These are phyloP conservation scores for Hyaloscypha bicolor DNA, from an alignment of 495 filamentous ascomycete genomes.

Conservation along the genomic window DNA sequence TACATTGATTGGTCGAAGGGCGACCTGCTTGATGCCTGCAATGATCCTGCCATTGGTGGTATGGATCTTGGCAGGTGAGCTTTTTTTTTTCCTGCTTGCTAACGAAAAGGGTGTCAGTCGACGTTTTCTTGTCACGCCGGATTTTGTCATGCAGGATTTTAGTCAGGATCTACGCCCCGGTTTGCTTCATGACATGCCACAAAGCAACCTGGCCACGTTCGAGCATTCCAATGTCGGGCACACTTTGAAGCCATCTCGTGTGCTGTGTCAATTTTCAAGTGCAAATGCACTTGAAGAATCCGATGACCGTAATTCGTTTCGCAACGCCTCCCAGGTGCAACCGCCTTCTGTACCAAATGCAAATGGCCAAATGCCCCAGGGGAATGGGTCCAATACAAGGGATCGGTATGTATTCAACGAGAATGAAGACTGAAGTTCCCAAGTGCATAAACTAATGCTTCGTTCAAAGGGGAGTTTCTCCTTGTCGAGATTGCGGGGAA, in stretches of 20 bases:
- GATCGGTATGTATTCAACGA: neutral
- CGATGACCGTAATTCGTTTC: too few species aligned
- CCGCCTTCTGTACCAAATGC: neutral
- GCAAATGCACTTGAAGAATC: too few species aligned
- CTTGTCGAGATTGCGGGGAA: neutral
- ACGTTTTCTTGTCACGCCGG: too few species aligned
- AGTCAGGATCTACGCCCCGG: too few species aligned
- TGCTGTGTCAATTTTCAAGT: too few species aligned
- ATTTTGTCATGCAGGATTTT: too few species aligned
- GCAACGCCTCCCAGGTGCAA: too few species aligned
- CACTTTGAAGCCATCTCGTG: too few species aligned
- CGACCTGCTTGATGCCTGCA: constrained; percentile 22
- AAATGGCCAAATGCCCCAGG: neutral
- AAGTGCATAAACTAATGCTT: neutral
- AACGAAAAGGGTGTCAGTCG: constrained; percentile 40
- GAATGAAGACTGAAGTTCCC: neutral
- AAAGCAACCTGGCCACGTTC: too few species aligned
- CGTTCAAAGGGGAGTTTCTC: neutral
- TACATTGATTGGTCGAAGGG: constrained; percentile 15
- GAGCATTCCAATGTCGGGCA: too few species aligned
- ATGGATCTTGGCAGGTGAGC: constrained; percentile 18
- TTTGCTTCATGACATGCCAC: too few species aligned
- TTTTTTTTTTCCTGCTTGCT: constrained; percentile 39
- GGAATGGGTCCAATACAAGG: neutral
- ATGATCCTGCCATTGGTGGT: constrained; percentile 5